Evolutionary conservation across 345 rosid species (phyloP), one percentile per base, ranked within the genome.

Genomic region (Luvunga scandens): DNA sequence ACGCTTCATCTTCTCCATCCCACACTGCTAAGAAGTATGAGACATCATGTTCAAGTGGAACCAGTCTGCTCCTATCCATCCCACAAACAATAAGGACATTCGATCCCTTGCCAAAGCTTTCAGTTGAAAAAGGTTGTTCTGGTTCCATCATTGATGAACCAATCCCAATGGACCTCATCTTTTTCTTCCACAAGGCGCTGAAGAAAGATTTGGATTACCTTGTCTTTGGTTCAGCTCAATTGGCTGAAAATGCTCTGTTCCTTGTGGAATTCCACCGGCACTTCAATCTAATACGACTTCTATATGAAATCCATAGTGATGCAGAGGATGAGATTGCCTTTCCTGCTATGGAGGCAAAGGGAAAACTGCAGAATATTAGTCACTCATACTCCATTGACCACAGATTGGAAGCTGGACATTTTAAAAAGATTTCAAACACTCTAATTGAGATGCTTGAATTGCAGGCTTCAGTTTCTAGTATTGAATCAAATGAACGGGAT

Each of bases 271-370:
- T 95, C 86, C 78, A 75, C 50, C 82, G 82, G 67, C 85, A 84
- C 18, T 95, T 92, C 80, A 80, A 86, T 73, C 86, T 90, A 63
- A 78, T 95, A 82, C 81, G 70, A 75, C 81, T 85, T 57, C 69
- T 89, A 25, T 86, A 85, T 86, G 89, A 81, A 86, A 85, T 92
- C 55, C 98, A 92, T 48, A 89, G 91, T 45, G 87, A 86, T 71
- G 87, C 93, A 4, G 98, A 95, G 79, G 98, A 93, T 78, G 97
- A 93, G 84, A 81, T 91, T 60, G 94, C 92, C 21, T 93, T 93
- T 85, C 98, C 98, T 77, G 94, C 92, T 25, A 45, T 95, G 60
- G 97, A 95, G 87, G 89, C 89, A 24, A 88, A 90, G 83, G 93
- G 91, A 64, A 77, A 89, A 57, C 79, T 87, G 16, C 84, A 77